Evolutionary conservation across 768 basidiomycete genomes (phyloP), one percentile per base, ranked within the genome.

Genomic region (Lentinus tigrinus): DNA sequence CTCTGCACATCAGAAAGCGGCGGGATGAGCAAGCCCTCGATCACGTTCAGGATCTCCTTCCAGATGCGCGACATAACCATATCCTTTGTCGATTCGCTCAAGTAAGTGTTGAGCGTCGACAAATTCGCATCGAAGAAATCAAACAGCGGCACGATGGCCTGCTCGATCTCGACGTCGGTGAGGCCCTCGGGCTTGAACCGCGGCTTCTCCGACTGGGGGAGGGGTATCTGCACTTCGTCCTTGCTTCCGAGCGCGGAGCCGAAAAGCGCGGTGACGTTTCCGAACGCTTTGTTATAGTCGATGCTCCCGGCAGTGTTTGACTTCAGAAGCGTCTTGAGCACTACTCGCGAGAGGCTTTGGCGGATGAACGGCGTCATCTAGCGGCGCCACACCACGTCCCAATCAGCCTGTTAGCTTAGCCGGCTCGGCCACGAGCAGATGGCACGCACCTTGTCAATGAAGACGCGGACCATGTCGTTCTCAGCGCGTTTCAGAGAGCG

Each of bases 61-160:
- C 97, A 99, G 54, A 96, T 83, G 54, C 88, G 83, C 27, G 84
- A 82, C 88, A 98, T 95, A 55, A 98, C 94, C 79, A 86, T 90
- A 71, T 94, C 85, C 76, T 93, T 92, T 52, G 93, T 90, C 6
- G 83, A 81, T 43, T 91, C 86, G 59, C 89, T 89, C 48, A 99
- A 78, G 61, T 90, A 87, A 3, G 89, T 93, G 66, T 96, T 96
- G 51, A 99, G 80, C 23, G 91, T 93, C 63, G 92, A 88, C 48
- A 98, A 78, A 66, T 96, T 98, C 24, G 87, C 86, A 58, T 98
- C 96, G 62, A 99, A 92, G 74, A 98, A 98, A 71, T 98, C 96
- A 69, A 98, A 95, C 36, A 99, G 74, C 1, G 93, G 88, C 28
- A 88, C 72, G 52, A 99, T 96, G 0, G 95, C 96, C 57, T 88